Conservation (phyloP, 2,329 filamentous ascomycete species). For the Stagonosporopsis vannaccii region DNA sequence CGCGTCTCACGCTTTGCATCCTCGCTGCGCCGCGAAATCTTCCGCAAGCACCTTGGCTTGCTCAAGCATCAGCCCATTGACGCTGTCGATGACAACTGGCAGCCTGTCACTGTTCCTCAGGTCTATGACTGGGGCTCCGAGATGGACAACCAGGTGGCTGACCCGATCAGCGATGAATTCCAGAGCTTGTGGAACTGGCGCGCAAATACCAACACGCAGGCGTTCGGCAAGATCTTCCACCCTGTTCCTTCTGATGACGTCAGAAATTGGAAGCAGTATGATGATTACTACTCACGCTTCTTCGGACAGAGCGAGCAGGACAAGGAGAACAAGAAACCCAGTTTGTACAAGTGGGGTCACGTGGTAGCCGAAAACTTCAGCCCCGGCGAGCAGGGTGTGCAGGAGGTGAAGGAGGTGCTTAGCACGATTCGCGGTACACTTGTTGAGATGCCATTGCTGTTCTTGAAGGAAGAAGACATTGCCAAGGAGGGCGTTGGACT, state of each 20-base stretch:
- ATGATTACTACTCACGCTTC: constrained; percentile 71
- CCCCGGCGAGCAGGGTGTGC: constrained; percentile 52
- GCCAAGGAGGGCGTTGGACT: constrained; percentile 77
- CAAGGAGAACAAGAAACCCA: constrained; percentile 54
- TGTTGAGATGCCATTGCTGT: constrained; percentile 89
- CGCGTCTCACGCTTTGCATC: constrained; percentile 78
- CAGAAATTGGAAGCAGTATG: constrained; percentile 75
- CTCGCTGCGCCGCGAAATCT: constrained; percentile 82
- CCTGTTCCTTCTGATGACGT: constrained; percentile 74
- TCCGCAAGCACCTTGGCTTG: constrained; percentile 89
- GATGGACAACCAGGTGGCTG: constrained; percentile 67
- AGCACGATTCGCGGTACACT: constrained; percentile 66
- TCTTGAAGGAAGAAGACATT: constrained; percentile 85
- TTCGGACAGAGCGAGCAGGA: constrained; percentile 61
- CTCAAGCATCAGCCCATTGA: constrained; percentile 76
- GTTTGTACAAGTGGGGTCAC: constrained; percentile 82
- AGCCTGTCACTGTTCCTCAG: constrained; percentile 65
- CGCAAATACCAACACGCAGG: constrained; percentile 78
- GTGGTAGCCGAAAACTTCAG: constrained; percentile 68
- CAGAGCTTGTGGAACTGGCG: constrained; percentile 74
- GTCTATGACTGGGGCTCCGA: constrained; percentile 57
- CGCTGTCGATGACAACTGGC: constrained; percentile 63
- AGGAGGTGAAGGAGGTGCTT: constrained; percentile 72
- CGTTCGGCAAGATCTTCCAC: constrained; percentile 84
- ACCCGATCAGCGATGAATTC: constrained; percentile 75